Base-by-base conservation (phyloP, 2,329 filamentous ascomycete species). In the Diaporthe destruens region DNA sequence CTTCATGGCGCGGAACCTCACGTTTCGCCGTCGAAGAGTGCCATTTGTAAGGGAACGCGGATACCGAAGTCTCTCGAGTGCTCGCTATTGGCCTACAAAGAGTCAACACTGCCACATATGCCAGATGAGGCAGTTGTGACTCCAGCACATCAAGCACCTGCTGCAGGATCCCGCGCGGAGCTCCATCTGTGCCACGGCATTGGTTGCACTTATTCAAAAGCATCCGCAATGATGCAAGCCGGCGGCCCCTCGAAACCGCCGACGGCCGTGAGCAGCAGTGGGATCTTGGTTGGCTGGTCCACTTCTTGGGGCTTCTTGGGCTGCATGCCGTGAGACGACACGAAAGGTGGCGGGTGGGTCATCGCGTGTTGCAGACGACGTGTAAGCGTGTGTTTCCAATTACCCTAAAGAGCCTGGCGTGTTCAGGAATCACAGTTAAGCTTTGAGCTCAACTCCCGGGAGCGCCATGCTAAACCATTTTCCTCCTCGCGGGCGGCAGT, bases 371-470 rank as follows among this genome's bases (percentile, higher is more conserved):
- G 61, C 61, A 51, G 29, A 11, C 18, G 3, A 39, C 6, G 59
- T 59, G 39, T 36, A 51, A 53, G 44, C 29, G 61, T 39, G 20
- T 65, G 61, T 51, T 34, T 51, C 32, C 47, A 51, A 51, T 11
- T 53, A 18, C 16, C 44, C 61, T 1, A n/a, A 49, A 18, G 20
- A 36, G 61, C 32, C 61, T 51, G 44, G 61, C 44, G 61, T 51
- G 25, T 39, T 51, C 12, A 29, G 44, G 11, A 65, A 25, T 18
- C 16, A 18, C 23, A 51, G 20, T 65, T 32, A 51, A 51, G 61
- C 44, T 65, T 65, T 65, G 20, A 51, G 61, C 61, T 25, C 44
- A 66, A 39, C 12, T 66, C n/a, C 44, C 32, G 32, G 36, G n/a
- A n/a, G 61, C 61, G n/a, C 32, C 47, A 53, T 53, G 29, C 32